phyloP scores from a whole-genome alignment of 78 protist species.

The Polysphondylium violaceum region DNA sequence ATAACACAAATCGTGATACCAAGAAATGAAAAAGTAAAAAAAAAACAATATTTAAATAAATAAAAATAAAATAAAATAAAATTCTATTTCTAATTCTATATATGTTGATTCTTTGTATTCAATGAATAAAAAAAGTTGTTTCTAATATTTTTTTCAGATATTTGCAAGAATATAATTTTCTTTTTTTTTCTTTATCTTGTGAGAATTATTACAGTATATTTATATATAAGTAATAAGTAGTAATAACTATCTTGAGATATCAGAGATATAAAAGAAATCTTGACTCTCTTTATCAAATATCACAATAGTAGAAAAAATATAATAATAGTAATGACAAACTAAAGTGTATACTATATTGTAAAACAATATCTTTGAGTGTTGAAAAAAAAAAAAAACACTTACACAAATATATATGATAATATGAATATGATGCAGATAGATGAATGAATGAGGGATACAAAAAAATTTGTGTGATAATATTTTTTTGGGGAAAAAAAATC shows the following conservation, averaged over 20 bases:
- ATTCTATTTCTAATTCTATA: not conserved
- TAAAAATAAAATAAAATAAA: slow-evolving; percentile 15
- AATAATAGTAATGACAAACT: not conserved
- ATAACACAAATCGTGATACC: not conserved
- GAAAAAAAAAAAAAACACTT: not conserved
- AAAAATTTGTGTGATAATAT: too few species aligned
- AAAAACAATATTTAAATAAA: slow-evolving; percentile 9
- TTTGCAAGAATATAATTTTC: not conserved
- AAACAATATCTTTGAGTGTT: too few species aligned
- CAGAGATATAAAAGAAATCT: too few species aligned
- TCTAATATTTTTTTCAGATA: not conserved
- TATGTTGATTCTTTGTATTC: not conserved
- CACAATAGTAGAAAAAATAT: not conserved
- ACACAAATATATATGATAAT: not conserved
- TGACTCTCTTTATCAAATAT: not conserved
- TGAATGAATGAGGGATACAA: too few species aligned
- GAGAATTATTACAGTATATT: not conserved
- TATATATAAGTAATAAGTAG: too few species aligned
- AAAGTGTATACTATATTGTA: not conserved
- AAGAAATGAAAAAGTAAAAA: not conserved
- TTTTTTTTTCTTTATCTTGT: not conserved
- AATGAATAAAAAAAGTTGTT: not conserved
- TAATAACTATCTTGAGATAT: too few species aligned
- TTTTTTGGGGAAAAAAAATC: too few species aligned
- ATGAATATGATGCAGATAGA: too few species aligned